Evolutionary conservation across 139 green algal genomes (phyloP).

Genomic region (Marvania coccoides): DNA sequence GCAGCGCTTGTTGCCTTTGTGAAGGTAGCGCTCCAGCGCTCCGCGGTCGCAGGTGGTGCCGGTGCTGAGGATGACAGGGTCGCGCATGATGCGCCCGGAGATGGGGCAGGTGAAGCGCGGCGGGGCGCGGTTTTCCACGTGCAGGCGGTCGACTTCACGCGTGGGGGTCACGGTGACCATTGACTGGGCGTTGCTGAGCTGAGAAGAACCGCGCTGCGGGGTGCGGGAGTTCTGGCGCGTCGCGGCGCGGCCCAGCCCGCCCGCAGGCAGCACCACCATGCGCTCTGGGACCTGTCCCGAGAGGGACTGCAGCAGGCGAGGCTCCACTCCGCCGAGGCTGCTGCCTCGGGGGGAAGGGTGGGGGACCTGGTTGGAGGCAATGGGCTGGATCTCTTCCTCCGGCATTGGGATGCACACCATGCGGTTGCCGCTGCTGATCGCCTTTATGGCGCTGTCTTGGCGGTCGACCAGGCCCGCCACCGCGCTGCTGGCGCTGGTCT

Average conservation of each 20-base stretch:
- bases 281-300: background rate
- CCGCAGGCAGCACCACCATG: background rate
- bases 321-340: no score
- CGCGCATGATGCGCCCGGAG: slow-evolving; percentile 49
- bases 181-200: background rate
- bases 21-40: slow-evolving; percentile 39
- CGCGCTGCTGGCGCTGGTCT: no score
- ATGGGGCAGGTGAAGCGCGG: slow-evolving; percentile 54
- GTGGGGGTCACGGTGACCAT: background rate
- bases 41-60: slow-evolving; percentile 42
- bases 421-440: background rate
- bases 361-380: background rate
- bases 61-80: slow-evolving; percentile 47
- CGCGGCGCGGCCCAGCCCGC: background rate
- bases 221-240: background rate
- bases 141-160: background rate
- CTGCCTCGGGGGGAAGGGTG: no score
- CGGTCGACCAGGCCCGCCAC: background rate
- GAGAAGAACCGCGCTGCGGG: no score
- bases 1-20: slow-evolving; percentile 32
- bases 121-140: slow-evolving; percentile 30
- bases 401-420: no score
- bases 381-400: background rate
- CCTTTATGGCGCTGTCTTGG: background rate
- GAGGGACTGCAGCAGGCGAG: background rate